Conservation (phyloP, 768 basidiomycete species). For the Gloeopeniophorella convolvens region DNA sequence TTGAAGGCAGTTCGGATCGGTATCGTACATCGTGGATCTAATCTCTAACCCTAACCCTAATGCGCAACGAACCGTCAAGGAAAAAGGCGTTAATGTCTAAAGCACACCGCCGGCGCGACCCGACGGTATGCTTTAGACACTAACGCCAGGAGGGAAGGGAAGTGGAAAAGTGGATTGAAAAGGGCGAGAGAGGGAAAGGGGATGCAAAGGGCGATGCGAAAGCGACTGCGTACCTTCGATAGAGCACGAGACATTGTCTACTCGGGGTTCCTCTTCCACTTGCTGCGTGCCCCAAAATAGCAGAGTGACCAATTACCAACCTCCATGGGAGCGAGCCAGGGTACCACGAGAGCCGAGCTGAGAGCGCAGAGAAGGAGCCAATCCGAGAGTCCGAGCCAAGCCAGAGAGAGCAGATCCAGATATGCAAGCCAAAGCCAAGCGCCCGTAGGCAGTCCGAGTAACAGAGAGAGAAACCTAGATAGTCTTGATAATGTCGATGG, state of each 20-base stretch:
- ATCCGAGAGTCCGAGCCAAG: background rate
- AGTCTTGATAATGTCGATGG: too few relatives aligned
- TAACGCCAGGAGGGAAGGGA: background rate
- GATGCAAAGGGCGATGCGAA: constrained; percentile 1
- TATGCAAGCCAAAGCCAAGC: constrained; percentile 2
- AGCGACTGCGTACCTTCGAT: constrained; percentile 7
- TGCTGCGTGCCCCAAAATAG: background rate
- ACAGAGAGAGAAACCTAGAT: background rate
- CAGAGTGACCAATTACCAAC: too few relatives aligned
- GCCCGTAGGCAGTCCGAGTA: constrained; percentile 1
- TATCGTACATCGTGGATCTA: too few relatives aligned
- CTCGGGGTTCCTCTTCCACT: too few relatives aligned
- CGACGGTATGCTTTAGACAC: background rate
- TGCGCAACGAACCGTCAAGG: background rate
- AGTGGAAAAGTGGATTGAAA: background rate
- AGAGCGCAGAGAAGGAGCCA: too few relatives aligned
- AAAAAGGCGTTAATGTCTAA: background rate
- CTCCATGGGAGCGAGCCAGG: too few relatives aligned
- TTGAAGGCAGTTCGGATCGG: too few relatives aligned
- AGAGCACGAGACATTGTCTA: too few relatives aligned
- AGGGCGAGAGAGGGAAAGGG: background rate
- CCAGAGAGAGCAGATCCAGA: background rate
- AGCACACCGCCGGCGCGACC: background rate
- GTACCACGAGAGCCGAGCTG: too few relatives aligned
- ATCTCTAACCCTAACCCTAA: constrained; percentile 17